These are phyloP conservation scores for Kwoniella pini DNA, from an alignment of 768 basidiomycete genomes.

Conservation along the genomic window DNA sequence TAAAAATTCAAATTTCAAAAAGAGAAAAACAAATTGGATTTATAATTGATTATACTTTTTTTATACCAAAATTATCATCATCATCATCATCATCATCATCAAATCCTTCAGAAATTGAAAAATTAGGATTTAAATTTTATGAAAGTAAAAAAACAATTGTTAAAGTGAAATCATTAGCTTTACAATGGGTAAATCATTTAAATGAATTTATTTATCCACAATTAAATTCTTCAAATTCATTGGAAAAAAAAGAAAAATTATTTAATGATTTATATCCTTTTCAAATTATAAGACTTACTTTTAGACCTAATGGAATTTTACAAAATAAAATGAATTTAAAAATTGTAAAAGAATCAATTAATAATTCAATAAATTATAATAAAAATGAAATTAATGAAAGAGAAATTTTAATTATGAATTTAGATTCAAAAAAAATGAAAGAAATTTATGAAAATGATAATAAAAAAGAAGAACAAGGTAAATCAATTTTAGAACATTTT, in stretches of 20 bases:
- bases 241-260: neutral
- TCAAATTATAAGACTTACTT: neutral
- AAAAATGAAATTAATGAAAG: neutral
- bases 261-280: slow-evolving; percentile 1
- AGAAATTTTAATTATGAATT: neutral
- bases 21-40: neutral
- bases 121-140: neutral
- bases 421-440: neutral
- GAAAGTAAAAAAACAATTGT: neutral
- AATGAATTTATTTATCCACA: neutral
- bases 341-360: neutral
- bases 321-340: neutral
- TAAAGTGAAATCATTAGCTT: neutral
- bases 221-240: no score
- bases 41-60: slow-evolving; percentile 10
- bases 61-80: slow-evolving; percentile 9
- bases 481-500: neutral
- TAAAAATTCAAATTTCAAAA: neutral
- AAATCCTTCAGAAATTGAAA: no score
- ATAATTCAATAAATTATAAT: neutral
- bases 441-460: neutral
- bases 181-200: slow-evolving; percentile 6
- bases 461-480: neutral
- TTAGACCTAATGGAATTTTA: slow-evolving; percentile 5
- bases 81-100: no score